phyloP scores from a whole-genome alignment of 371 early-diverging fungal genomes.

The Circinella umbellata region DNA sequence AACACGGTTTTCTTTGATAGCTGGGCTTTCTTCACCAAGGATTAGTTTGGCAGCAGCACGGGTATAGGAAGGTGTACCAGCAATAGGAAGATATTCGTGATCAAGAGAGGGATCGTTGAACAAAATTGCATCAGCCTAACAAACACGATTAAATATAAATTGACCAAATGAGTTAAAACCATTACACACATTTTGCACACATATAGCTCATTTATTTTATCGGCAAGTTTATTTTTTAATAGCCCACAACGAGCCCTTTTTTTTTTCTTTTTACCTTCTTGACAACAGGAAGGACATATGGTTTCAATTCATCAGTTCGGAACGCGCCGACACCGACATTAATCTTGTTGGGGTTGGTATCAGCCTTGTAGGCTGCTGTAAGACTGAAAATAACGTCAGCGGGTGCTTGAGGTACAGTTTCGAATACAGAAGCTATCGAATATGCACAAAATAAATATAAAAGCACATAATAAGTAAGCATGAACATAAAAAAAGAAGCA shows the following conservation, averaged over 20 bases:
- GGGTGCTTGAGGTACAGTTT: conserved; percentile 74
- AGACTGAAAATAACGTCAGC: conserved; percentile 93
- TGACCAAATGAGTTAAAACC: too few species aligned
- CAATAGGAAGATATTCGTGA: conserved; percentile 95
- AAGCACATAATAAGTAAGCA: background rate
- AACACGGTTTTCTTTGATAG: conserved; percentile 75
- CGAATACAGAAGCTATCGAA: conserved; percentile 58
- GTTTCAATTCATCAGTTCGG: conserved; percentile 89
- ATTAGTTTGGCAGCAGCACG: conserved; percentile 81
- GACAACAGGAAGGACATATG: conserved; percentile 95
- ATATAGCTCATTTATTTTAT: too few species aligned
- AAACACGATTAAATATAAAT: too few species aligned
- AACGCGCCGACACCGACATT: conserved; percentile 98
- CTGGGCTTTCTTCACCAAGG: conserved; percentile 81
- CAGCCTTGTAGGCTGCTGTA: conserved; percentile 82
- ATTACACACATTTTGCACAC: too few species aligned
- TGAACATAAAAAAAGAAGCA: too few species aligned
- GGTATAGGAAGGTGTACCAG: conserved; percentile 79
- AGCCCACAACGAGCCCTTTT: background rate
- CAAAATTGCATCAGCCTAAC: conserved; percentile 82
- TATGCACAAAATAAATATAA: background rate
- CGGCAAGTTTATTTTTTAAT: too few species aligned
- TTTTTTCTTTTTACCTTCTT: conserved; percentile 65
- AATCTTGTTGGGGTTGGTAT: conserved; percentile 80
- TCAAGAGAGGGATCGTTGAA: conserved; percentile 72